phyloP scores from a whole-genome alignment of 441 rosid genomes.

The Omphalea diandra region DNA sequence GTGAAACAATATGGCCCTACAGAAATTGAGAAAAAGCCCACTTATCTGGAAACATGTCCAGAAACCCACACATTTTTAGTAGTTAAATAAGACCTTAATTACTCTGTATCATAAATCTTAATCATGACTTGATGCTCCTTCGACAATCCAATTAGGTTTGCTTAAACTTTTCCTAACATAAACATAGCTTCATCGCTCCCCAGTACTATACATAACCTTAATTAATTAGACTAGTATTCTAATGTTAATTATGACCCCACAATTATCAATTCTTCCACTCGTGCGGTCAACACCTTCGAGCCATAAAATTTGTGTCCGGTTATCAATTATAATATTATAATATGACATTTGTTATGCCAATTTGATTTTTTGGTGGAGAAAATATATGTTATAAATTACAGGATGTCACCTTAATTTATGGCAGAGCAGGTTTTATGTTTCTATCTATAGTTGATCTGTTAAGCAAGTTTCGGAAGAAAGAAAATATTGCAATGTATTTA shows the following conservation, averaged over 20 bases:
- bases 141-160: conserved; percentile 27
- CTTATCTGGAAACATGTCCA: conserved; percentile 30
- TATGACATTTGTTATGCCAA: conserved; percentile 1
- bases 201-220: background rate
- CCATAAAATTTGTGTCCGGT: conserved; percentile 6
- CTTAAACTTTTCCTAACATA: conserved; percentile 35
- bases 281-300: conserved; percentile 45
- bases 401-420: conserved; percentile 27
- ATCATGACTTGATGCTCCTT: conserved; percentile 18
- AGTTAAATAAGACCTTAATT: conserved; percentile 6
- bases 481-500: background rate
- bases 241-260: conserved; percentile 24
- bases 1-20: conserved; percentile 42
- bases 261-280: conserved; percentile 32
- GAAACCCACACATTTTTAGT: conserved; percentile 13
- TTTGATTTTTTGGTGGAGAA: conserved; percentile 18
- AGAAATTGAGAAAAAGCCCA: conserved; percentile 31
- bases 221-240: background rate
- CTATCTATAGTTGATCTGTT: background rate
- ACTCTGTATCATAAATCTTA: conserved; percentile 8
- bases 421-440: conserved; percentile 19
- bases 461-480: background rate
- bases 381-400: conserved; percentile 23
- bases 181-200: conserved; percentile 10
- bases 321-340: background rate